Evolutionary conservation across 495 filamentous ascomycete genomes (phyloP).

Genomic region (Thozetella sp.): DNA sequence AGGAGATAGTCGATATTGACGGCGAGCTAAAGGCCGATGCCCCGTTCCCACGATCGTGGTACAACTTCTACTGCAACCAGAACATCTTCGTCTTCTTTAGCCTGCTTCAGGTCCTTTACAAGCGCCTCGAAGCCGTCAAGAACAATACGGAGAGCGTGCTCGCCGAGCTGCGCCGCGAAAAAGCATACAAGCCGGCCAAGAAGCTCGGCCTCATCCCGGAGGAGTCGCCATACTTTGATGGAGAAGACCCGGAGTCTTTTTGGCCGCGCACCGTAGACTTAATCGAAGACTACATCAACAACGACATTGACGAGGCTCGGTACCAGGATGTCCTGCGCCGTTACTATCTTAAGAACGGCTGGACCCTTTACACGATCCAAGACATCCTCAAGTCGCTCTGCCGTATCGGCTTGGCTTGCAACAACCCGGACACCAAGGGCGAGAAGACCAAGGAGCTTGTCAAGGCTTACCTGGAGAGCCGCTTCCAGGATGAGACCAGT

Average conservation of each 20-base stretch:
- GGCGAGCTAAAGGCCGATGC: constrained; percentile 76
- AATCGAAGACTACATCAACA: constrained; percentile 81
- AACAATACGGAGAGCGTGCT: constrained; percentile 69
- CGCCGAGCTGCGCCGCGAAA: constrained; percentile 69
- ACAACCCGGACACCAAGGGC: constrained; percentile 74
- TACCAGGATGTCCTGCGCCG: constrained; percentile 89
- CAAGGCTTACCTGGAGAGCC: constrained; percentile 78
- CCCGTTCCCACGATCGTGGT: constrained; percentile 74
- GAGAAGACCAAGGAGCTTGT: constrained; percentile 90
- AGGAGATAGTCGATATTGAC: constrained; percentile 43
- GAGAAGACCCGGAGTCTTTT: constrained; percentile 42
- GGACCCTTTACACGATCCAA: constrained; percentile 86
- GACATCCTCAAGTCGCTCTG: constrained; percentile 78
- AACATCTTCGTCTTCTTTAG: constrained; percentile 92
- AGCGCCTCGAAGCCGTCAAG: constrained; percentile 81
- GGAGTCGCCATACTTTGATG: constrained; percentile 45
- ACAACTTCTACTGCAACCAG: constrained; percentile 87
- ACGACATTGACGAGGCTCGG: constrained; percentile 75
- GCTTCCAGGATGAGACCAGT: constrained; percentile 78
- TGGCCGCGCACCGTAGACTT: constrained; percentile 61
- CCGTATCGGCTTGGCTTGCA: constrained; percentile 73
- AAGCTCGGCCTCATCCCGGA: constrained; percentile 71
- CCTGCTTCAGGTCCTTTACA: constrained; percentile 85
- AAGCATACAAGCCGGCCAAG: constrained; percentile 73
- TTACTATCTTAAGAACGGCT: constrained; percentile 86